phyloP scores from a whole-genome alignment of 2,329 filamentous ascomycete species.

The Paraphaeosphaeria sporulosa region DNA sequence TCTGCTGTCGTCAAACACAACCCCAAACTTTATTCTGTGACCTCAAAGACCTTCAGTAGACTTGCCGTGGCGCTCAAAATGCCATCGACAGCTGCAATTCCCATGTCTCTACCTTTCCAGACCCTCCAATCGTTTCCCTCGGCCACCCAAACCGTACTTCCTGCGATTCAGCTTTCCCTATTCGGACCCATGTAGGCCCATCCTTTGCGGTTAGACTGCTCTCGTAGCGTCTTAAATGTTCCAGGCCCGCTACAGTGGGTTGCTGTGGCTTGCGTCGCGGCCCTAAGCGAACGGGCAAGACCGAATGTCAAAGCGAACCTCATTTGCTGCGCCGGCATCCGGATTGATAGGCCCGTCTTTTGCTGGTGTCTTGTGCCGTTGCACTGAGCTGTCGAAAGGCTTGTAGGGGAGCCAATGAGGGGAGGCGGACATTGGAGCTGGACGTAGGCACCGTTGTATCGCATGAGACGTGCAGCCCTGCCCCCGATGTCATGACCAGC shows the following conservation, averaged over 20 bases:
- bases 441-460: too few relatives aligned
- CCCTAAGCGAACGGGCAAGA: conserved; percentile 18
- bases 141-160: conserved; percentile 5
- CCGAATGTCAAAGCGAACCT: conserved; percentile 6
- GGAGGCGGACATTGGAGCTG: too few relatives aligned
- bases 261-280: conserved; percentile 37
- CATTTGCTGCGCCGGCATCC: too few relatives aligned
- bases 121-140: conserved; percentile 6
- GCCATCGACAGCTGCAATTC: not conserved
- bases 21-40: not conserved
- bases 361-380: too few relatives aligned
- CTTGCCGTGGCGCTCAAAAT: not conserved
- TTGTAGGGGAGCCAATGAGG: too few relatives aligned
- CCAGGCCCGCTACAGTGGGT: conserved; percentile 32
- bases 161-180: conserved; percentile 13
- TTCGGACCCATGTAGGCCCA: conserved; percentile 1
- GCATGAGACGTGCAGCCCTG: too few relatives aligned
- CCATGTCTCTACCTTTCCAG: not conserved
- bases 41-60: not conserved
- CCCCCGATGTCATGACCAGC: not conserved
- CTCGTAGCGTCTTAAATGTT: too few relatives aligned
- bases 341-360: too few relatives aligned
- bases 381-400: too few relatives aligned
- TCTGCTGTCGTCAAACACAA: not conserved
- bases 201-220: not conserved